A percentile compares a stretch with the other conserved stretches of the same genome.
phyloP scores from a whole-genome alignment of 106 monocot species.

The Phalaenopsis aphrodite region DNA sequence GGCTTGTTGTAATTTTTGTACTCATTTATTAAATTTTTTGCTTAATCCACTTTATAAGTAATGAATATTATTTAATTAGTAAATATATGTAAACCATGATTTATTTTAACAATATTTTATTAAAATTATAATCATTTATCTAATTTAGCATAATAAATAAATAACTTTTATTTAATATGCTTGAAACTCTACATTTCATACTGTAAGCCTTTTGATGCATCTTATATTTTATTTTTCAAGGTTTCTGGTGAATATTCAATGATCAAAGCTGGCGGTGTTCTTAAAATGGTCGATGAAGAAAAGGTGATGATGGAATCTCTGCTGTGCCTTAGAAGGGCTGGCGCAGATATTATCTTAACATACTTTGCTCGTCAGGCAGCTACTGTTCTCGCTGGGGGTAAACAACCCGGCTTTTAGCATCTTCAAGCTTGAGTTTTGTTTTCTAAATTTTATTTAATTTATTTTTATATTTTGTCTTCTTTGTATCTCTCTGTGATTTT shows the following conservation, averaged over 20 bases:
- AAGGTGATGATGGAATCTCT: constrained; percentile 99
- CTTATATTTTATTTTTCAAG: constrained; percentile 20
- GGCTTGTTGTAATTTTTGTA: too few species aligned
- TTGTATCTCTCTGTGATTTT: neutral
- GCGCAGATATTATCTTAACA: constrained; percentile 82
- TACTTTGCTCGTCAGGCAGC: constrained; percentile 96
- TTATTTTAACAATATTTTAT: too few species aligned
- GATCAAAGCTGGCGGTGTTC: constrained; percentile 82
- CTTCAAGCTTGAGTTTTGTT: neutral
- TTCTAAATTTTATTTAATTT: neutral
- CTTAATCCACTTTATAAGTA: too few species aligned
- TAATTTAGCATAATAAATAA: too few species aligned
- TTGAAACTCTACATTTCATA: neutral
- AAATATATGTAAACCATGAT: too few species aligned
- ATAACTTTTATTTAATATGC: too few species aligned
- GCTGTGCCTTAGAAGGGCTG: constrained; percentile 71
- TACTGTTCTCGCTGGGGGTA: constrained; percentile 32
- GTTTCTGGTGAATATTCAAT: constrained; percentile 96
- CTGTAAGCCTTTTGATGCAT: neutral
- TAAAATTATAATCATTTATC: too few species aligned
- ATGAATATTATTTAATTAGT: too few species aligned
- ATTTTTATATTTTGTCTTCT: too few species aligned
- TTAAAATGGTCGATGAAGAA: constrained; percentile 90
- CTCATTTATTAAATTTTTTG: too few species aligned
- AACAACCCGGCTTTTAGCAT: neutral